Evolutionary conservation across 2,329 filamentous ascomycete genomes (phyloP).

Genomic region (Trichoderma brevicompactum): DNA sequence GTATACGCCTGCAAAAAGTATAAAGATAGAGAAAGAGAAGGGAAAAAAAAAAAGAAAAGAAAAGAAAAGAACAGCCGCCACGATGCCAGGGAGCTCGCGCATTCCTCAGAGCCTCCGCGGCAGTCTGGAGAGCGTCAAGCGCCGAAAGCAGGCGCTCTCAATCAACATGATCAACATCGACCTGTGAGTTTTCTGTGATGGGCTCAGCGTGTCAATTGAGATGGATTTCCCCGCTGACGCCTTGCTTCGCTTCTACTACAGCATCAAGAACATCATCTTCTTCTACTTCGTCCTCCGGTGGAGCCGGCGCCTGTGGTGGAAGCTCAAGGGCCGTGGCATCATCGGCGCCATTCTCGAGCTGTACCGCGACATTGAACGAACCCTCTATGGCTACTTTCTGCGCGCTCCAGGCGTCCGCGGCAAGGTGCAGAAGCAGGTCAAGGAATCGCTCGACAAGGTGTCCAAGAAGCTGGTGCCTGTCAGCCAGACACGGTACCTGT

Average conservation of each 20-base stretch:
- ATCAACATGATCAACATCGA: slow-evolving; percentile 68
- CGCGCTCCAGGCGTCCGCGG: slow-evolving; percentile 82
- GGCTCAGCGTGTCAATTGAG: not conserved
- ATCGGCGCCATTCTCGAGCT: slow-evolving; percentile 76
- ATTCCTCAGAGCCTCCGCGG: slow-evolving; percentile 73
- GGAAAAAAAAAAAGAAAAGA: not conserved
- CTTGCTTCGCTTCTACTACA: not conserved
- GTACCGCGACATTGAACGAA: slow-evolving; percentile 72
- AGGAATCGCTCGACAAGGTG: slow-evolving; percentile 77
- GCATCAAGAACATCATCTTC: slow-evolving; percentile 73
- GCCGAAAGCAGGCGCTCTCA: slow-evolving; percentile 58
- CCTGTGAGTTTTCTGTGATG: slow-evolving; percentile 56
- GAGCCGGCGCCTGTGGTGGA: slow-evolving; percentile 77
- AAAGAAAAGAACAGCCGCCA: slow-evolving; percentile 31
- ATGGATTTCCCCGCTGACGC: not conserved
- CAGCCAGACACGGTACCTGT: slow-evolving; percentile 72
- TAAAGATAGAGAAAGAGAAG: not conserved
- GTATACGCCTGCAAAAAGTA: not conserved
- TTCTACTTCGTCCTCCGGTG: slow-evolving; percentile 85
- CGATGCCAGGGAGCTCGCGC: slow-evolving; percentile 69
- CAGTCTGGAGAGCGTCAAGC: slow-evolving; percentile 65
- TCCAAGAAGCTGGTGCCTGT: slow-evolving; percentile 81
- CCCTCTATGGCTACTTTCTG: slow-evolving; percentile 83
- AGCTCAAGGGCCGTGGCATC: slow-evolving; percentile 85
- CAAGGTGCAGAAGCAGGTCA: slow-evolving; percentile 83